Conservation (phyloP, 306 rosid genomes). For the Sphenostylis stenocarpa region DNA sequence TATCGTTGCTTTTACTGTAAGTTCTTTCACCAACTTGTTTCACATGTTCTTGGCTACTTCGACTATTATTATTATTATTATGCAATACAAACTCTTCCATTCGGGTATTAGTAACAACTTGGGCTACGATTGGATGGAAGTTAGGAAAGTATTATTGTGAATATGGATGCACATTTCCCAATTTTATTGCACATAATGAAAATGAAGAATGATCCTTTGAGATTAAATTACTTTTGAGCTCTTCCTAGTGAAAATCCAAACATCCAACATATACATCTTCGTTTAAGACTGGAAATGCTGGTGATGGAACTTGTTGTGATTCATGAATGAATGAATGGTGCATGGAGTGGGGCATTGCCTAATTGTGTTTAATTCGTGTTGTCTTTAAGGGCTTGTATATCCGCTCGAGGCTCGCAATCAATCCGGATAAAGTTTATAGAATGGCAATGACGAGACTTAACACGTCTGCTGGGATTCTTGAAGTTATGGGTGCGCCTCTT, state of each 20-base stretch:
- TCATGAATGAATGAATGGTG: conserved; percentile 10
- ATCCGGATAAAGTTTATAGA: conserved; percentile 94
- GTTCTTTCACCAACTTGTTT: conserved; percentile 38
- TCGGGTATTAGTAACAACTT: not conserved
- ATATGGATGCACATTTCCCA: not conserved
- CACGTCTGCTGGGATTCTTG: conserved; percentile 95
- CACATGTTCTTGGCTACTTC: not conserved
- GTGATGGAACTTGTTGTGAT: not conserved
- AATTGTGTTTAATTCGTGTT: conserved; percentile 21
- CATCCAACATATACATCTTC: not conserved
- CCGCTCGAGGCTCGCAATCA: conserved; percentile 74
- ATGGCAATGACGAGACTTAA: conserved; percentile 93
- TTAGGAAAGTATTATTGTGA: not conserved
- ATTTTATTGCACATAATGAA: not conserved
- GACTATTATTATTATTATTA: not conserved
- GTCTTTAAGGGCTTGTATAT: conserved; percentile 76
- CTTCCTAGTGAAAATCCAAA: not conserved
- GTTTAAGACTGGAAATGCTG: not conserved
- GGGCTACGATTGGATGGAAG: not conserved
- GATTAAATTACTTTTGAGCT: too few species aligned
- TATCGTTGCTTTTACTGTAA: conserved; percentile 81
- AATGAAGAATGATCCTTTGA: not conserved
- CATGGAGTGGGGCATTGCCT: conserved; percentile 33
- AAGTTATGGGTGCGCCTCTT: conserved; percentile 99
- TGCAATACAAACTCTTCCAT: not conserved